Percentiles rank a stretch among this genome's conserved stretches.
Evolutionary conservation across 1,139 yeast species (phyloP).

Genomic region (Suzukiozyma palmioleophila): DNA sequence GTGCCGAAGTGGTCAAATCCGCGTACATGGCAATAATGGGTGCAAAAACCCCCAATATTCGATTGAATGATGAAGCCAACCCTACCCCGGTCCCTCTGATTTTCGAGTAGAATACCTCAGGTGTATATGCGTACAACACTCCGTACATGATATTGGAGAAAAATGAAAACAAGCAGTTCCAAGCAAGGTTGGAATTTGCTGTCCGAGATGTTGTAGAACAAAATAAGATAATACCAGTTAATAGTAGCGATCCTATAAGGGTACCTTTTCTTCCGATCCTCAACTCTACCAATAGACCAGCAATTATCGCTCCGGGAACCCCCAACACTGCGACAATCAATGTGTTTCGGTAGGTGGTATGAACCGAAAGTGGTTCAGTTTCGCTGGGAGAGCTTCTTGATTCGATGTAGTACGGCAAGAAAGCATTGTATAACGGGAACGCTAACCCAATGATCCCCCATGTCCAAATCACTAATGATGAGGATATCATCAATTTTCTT

Average conservation of each 20-base stretch:
- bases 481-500: conserved; percentile 27
- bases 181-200: conserved; percentile 36
- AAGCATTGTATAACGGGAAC: conserved; percentile 43
- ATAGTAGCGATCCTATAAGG: conserved; percentile 24
- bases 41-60: conserved; percentile 41
- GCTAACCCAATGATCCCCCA: conserved; percentile 47
- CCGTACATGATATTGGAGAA: conserved; percentile 42
- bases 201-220: conserved; percentile 40
- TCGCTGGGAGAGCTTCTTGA: conserved; percentile 24
- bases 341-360: conserved; percentile 35
- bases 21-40: conserved; percentile 44
- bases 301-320: conserved; percentile 37
- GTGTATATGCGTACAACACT: conserved; percentile 43
- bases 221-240: conserved; percentile 38
- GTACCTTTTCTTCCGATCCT: conserved; percentile 41
- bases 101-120: conserved; percentile 38
- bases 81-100: conserved; percentile 44
- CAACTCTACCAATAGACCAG: conserved; percentile 36
- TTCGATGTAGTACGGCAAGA: conserved; percentile 36
- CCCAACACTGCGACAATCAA: conserved; percentile 40
- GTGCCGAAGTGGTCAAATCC: conserved; percentile 38
- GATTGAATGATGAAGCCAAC: conserved; percentile 37
- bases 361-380: conserved; percentile 27
- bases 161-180: conserved; percentile 42
- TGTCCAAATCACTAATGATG: conserved; percentile 30